Base-by-base conservation (phyloP, 1,284 basidiomycete species). In the Pseudozyma sp. region DNA sequence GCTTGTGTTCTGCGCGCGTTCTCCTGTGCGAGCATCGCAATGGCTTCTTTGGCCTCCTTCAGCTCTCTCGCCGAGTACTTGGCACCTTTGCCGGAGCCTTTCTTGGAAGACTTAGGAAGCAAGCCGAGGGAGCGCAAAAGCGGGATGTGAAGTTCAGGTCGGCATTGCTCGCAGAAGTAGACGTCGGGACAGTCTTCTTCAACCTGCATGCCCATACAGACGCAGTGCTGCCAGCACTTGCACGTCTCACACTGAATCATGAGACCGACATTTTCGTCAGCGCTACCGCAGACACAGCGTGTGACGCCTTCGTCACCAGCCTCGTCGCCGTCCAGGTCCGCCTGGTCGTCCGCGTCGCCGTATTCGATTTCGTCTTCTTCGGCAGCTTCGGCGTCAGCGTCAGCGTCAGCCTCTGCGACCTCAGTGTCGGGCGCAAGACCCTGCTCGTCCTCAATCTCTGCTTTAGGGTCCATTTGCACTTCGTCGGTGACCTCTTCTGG, bases 241-340 rank as follows among this genome's bases (percentile, higher is more conserved):
- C 96, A 99, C 58, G 89, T 91, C 87, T 99, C 96, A 87, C 96
- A 99, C 86, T 95, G 93, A 55, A 97, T 94, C 94, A 98, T 97
- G 85, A 94, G 92, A n/a, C 86, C 86, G 31, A 85, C 80, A 56
- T 85, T 83, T 68, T 87, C 86, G 86, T 94, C 93, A 53, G 83
- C 90, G 85, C 90, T 92, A 65, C 93, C 93, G 87, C 96, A 99
- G 45, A 97, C 90, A 86, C 96, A 99, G 72, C 96, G 91, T 79
- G 95, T 98, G 68, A 96, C 89, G 38, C 92, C 91, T 70, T 90
- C 89, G 76, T 93, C 92, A 19, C 86, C 88, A 19, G 86, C 87
- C 71, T 94, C 93, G 58, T 90, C 72, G 42, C 57, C 78, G 12
- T 64, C 74, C 31, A 52, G 52, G 0, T 63, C 47, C 38, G 48